Conservation (phyloP, 2,329 filamentous ascomycete genomes). For the Stagonosporopsis chrysanthemi region DNA sequence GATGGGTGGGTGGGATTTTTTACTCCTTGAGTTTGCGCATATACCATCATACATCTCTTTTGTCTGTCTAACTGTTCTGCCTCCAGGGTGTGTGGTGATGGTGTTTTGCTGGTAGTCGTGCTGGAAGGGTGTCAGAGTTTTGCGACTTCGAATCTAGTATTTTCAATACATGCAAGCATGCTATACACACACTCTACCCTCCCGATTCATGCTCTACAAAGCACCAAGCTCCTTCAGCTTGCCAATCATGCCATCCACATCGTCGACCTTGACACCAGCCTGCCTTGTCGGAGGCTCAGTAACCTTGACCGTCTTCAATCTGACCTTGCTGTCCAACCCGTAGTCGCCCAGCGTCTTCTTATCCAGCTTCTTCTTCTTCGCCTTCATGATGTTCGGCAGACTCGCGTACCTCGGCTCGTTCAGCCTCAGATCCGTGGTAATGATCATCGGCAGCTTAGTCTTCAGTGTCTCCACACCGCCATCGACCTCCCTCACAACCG, state of each 20-base stretch:
- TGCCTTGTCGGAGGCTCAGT: conserved; percentile 84
- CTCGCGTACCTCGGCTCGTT: conserved; percentile 96
- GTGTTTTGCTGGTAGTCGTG: neutral
- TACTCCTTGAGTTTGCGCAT: neutral
- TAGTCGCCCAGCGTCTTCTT: conserved; percentile 84
- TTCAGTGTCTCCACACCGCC: conserved; percentile 90
- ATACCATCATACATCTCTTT: conserved; percentile 1
- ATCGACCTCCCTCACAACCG: conserved; percentile 91
- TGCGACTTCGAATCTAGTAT: neutral
- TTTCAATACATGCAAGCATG: conserved; percentile 5
- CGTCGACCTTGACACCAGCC: conserved; percentile 95
- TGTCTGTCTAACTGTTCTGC: neutral
- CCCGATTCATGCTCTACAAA: conserved; percentile 62
- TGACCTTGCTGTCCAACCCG: conserved; percentile 74
- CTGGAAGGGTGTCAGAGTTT: neutral
- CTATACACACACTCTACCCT: neutral
- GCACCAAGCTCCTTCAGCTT: conserved; percentile 97
- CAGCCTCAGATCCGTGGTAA: conserved; percentile 92
- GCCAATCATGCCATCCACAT: conserved; percentile 91
- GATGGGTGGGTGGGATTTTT: neutral
- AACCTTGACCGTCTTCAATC: conserved; percentile 91
- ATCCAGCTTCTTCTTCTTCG: conserved; percentile 98
- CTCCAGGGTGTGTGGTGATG: neutral
- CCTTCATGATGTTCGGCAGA: conserved; percentile 99
- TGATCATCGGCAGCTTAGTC: conserved; percentile 86